phyloP scores from a whole-genome alignment of 2,329 filamentous ascomycete species.

The Elsinoe arachidis region DNA sequence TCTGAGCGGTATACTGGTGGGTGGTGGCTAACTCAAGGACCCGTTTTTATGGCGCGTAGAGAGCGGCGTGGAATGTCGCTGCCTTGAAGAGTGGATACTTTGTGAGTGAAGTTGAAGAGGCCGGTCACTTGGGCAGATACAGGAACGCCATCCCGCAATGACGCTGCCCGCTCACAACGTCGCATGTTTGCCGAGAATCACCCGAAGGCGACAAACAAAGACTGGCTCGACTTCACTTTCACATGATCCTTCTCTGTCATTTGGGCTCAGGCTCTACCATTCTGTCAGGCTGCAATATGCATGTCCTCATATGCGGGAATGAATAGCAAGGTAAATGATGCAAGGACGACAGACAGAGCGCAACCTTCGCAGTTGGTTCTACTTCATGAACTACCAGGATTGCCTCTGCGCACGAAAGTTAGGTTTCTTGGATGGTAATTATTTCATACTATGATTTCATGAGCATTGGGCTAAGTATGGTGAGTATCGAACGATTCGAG shows the following conservation, averaged over 20 bases:
- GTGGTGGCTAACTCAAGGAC: no score
- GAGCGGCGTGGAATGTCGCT: not conserved
- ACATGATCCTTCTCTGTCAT: not conserved
- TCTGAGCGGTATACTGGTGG: no score
- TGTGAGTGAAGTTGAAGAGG: conserved; percentile 2
- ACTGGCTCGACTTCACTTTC: not conserved
- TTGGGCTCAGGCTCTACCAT: not conserved
- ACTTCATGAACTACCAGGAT: conserved; percentile 37
- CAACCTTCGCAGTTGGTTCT: conserved; percentile 35
- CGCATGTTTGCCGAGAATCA: not conserved
- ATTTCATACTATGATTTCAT: not conserved
- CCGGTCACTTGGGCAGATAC: conserved; percentile 6
- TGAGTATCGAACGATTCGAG: conserved; percentile 36
- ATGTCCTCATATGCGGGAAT: not conserved
- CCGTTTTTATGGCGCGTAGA: no score
- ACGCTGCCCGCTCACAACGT: not conserved
- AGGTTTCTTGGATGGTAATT: conserved; percentile 85
- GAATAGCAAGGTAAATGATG: conserved; percentile 36
- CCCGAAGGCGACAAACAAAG: not conserved
- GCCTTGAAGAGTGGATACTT: not conserved
- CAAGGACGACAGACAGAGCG: conserved; percentile 3
- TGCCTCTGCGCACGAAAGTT: conserved; percentile 62
- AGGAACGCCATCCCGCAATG: conserved; percentile 10
- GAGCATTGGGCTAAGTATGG: no score
- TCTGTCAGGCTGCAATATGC: not conserved